phyloP scores from a whole-genome alignment of 176 grass and related monocot species.

The barley (Hordeum vulgare) region MorexV3_pseudomolecules_assembly NC_058519.1:637803409-637803908 shows the following conservation, averaged over 20 bases:
- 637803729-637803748: conserved; percentile 16
- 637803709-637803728: conserved; percentile 30
- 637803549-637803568: conserved; percentile 10
- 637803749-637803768: conserved; percentile 7
- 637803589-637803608: conserved; percentile 17
- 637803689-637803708: conserved; percentile 28
- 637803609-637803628: conserved; percentile 38
- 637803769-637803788: conserved; percentile 39
- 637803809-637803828: conserved; percentile 13
- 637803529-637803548: neutral
- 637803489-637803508: no score
- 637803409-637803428: neutral
- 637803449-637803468: neutral
- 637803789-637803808: conserved; percentile 35
- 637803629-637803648: conserved; percentile 33
- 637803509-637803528: no score
- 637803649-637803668: neutral
- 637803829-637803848: neutral
- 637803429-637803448: neutral
- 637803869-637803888: conserved; percentile 12
- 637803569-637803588: conserved; percentile 18
- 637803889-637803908: conserved; percentile 25
- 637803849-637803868: accelerated
- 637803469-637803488: no score
- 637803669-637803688: neutral